These are phyloP conservation scores for Yamadazyma insecticola DNA, from an alignment of 805 yeast species.

Conservation along the genomic window DNA sequence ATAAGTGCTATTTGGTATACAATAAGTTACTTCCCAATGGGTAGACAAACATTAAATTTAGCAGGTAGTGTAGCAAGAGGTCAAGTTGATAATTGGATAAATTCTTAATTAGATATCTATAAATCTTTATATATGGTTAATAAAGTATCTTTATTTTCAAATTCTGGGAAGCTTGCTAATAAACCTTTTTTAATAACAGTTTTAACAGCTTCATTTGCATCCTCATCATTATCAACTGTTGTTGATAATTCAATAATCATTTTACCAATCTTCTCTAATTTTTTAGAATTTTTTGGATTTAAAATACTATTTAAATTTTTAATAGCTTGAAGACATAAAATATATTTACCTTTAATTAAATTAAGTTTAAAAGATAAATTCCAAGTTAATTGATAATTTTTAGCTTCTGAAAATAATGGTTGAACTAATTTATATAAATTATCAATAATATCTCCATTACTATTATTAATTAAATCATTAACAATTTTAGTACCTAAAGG, in stretches of 20 bases:
- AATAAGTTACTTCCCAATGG: slow-evolving; percentile 45
- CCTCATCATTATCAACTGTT: slow-evolving; percentile 27
- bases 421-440: slow-evolving; percentile 38
- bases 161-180: slow-evolving; percentile 29
- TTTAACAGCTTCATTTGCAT: slow-evolving; percentile 42
- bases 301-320: slow-evolving; percentile 37
- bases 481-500: slow-evolving; percentile 50
- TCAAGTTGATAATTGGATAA: slow-evolving; percentile 42
- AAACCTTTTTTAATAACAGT: slow-evolving; percentile 38
- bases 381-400: slow-evolving; percentile 35
- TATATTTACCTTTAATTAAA: slow-evolving; percentile 40
- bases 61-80: slow-evolving; percentile 41
- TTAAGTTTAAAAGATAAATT: slow-evolving; percentile 38
- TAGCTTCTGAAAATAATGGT: slow-evolving; percentile 41
- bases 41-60: slow-evolving; percentile 37
- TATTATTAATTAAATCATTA: slow-evolving; percentile 17
- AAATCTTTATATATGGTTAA: slow-evolving; percentile 2
- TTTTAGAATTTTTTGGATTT: slow-evolving; percentile 18
- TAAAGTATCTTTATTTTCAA: slow-evolving; percentile 1
- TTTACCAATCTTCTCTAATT: slow-evolving; percentile 18
- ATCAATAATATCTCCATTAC: slow-evolving; percentile 36
- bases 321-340: slow-evolving; percentile 42
- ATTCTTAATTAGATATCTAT: slow-evolving; percentile 13
- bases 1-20: slow-evolving; percentile 42
- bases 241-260: slow-evolving; percentile 29